Evolutionary conservation across 148 eudicot species (phyloP).

Genomic region (Cornus florida): DNA sequence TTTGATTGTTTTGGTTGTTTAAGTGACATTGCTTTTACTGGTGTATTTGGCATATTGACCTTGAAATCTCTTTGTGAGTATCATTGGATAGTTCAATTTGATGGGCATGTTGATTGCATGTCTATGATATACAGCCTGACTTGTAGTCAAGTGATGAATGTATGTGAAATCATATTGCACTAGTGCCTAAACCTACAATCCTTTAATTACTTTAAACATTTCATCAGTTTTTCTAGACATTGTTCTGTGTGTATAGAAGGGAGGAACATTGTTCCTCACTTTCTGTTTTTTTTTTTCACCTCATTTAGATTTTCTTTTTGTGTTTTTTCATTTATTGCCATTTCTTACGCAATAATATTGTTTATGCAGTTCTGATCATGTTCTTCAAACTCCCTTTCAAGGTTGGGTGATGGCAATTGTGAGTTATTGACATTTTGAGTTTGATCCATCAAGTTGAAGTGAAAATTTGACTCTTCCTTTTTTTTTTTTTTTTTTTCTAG

Average conservation of each 20-base stretch:
- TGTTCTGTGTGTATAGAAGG: background rate
- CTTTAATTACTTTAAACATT: background rate
- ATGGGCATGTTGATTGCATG: constrained; percentile 1
- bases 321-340: constrained; percentile 2
- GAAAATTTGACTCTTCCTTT: constrained; percentile 4
- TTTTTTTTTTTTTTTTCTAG: background rate
- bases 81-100: constrained; percentile 5
- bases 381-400: constrained; percentile 87
- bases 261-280: background rate
- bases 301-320: background rate
- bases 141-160: background rate
- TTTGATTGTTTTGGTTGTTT: background rate
- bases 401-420: constrained; percentile 99
- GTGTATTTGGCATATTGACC: background rate
- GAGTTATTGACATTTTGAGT: constrained; percentile 40
- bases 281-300: too few species aligned
- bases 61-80: constrained; percentile 3
- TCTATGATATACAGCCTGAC: background rate
- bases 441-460: background rate
- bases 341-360: constrained; percentile 10
- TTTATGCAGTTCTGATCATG: constrained; percentile 82
- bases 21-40: background rate
- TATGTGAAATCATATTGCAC: background rate
- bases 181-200: background rate
- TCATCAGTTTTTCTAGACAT: background rate